These are phyloP conservation scores for Trichoderma hamatum DNA, from an alignment of 2,329 filamentous ascomycete genomes.

Conservation along the genomic window DNA sequence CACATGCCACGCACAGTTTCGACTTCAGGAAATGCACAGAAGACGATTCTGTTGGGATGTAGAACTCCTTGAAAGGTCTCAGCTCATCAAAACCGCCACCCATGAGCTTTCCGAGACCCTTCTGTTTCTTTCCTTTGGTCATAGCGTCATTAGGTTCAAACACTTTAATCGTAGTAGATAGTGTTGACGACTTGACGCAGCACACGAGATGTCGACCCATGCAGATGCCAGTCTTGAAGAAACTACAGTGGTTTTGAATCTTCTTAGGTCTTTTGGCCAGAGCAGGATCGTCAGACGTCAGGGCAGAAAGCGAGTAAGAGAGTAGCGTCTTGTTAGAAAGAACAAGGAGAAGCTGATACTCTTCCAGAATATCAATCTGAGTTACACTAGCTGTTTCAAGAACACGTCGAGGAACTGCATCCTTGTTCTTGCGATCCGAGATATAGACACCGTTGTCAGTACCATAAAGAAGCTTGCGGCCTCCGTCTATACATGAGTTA, in stretches of 20 bases:
- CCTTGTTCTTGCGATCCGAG: slow-evolving; percentile 86
- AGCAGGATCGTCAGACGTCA: slow-evolving; percentile 81
- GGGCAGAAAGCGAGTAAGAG: slow-evolving; percentile 83
- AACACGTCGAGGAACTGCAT: slow-evolving; percentile 77
- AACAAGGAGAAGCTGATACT: slow-evolving; percentile 89
- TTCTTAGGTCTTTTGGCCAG: slow-evolving; percentile 87
- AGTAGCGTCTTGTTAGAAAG: slow-evolving; percentile 90
- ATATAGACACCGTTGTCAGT: slow-evolving; percentile 94
- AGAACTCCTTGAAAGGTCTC: slow-evolving; percentile 98
- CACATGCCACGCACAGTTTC: slow-evolving; percentile 94
- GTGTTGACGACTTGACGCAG: slow-evolving; percentile 89
- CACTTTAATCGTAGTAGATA: slow-evolving; percentile 98
- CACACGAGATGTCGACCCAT: slow-evolving; percentile 92
- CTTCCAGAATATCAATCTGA: slow-evolving; percentile 93
- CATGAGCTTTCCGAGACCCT: slow-evolving; percentile 94
- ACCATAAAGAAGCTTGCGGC: slow-evolving; percentile 89
- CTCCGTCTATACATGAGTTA: slow-evolving; percentile 67
- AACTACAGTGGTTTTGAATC: slow-evolving; percentile 96
- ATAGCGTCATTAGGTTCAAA: slow-evolving; percentile 96
- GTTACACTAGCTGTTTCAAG: slow-evolving; percentile 87
- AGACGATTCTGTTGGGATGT: slow-evolving; percentile 97
- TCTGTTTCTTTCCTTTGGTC: slow-evolving; percentile 92
- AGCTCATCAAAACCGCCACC: slow-evolving; percentile 89
- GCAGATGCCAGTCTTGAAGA: slow-evolving; percentile 97
- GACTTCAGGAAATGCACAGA: slow-evolving; percentile 97